Conservation (phyloP, 2,329 filamentous ascomycete genomes). For the Microsporum ferrugineum region DNA sequence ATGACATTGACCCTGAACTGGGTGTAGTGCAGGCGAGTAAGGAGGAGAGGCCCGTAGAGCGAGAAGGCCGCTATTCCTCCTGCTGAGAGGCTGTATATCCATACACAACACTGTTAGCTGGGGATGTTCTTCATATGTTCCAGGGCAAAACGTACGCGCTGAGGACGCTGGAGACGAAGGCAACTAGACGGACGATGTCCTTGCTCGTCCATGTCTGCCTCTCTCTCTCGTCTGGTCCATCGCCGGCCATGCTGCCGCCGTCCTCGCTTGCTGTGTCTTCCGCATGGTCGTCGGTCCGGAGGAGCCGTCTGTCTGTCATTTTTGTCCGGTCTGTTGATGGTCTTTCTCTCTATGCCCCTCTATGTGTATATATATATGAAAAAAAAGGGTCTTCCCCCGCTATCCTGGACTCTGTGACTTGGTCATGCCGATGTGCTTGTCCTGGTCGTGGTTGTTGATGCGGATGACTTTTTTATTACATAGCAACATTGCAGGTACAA, state of each 20-base stretch:
- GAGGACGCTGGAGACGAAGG: slow-evolving; percentile 50
- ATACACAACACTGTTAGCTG: not conserved
- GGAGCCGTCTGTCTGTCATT: not conserved
- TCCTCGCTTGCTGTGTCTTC: slow-evolving; percentile 10
- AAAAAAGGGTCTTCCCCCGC: not conserved
- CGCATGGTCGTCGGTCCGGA: not conserved
- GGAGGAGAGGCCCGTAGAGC: slow-evolving; percentile 83
- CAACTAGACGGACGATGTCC: slow-evolving; percentile 42
- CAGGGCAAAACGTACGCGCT: slow-evolving; percentile 37
- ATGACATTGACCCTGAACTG: slow-evolving; percentile 89
- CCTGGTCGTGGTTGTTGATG: not conserved
- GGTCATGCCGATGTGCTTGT: not conserved
- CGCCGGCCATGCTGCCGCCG: slow-evolving; percentile 41
- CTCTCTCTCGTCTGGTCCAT: slow-evolving; percentile 48
- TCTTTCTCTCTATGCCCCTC: no score
- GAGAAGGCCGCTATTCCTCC: slow-evolving; percentile 90
- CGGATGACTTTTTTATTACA: not conserved
- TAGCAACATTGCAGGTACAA: no score
- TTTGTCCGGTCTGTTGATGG: not conserved
- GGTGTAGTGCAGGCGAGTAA: slow-evolving; percentile 72
- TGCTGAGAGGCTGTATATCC: slow-evolving; percentile 53
- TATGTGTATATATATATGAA: no score
- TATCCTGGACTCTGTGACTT: not conserved
- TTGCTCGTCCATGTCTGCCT: slow-evolving; percentile 46
- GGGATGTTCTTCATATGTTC: not conserved